These are phyloP conservation scores for Microbotryum saponariae DNA, from an alignment of 1,284 basidiomycete species.

Conservation along the genomic window DNA sequence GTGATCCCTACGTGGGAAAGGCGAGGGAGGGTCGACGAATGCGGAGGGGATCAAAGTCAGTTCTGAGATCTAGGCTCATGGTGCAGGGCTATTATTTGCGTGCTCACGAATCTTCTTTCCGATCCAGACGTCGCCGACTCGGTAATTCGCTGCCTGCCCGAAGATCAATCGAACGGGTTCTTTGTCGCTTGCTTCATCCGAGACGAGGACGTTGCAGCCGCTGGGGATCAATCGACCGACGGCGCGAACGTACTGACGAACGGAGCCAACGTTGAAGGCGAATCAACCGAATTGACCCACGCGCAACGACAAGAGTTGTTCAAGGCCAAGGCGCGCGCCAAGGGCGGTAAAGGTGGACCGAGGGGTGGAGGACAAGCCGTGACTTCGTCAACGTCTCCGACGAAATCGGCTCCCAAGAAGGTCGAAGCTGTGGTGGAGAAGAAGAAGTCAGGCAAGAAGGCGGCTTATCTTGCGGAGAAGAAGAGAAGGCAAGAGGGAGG, in stretches of 20 bases:
- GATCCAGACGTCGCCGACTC: conserved; percentile 54
- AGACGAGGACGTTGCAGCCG: conserved; percentile 8
- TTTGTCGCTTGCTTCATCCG: conserved; percentile 80
- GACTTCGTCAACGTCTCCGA: not conserved
- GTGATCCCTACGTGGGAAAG: conserved; percentile 73
- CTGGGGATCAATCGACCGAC: not conserved
- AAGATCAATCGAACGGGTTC: conserved; percentile 86
- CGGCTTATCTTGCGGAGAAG: conserved; percentile 5
- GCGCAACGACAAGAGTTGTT: conserved; percentile 2
- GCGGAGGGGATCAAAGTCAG: conserved; percentile 36
- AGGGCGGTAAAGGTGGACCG: conserved; percentile 11
- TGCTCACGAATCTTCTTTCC: not conserved
- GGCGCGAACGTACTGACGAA: not conserved
- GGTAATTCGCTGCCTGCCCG: conserved; percentile 73
- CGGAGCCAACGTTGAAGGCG: not conserved
- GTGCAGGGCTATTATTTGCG: not conserved
- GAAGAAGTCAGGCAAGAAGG: conserved; percentile 14
- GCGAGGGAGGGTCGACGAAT: conserved; percentile 60
- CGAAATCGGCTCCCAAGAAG: not conserved
- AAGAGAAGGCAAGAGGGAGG: conserved; percentile 3
- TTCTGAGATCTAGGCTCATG: not conserved
- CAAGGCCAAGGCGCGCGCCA: conserved; percentile 8
- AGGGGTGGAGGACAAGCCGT: not conserved
- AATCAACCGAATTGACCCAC: not conserved
- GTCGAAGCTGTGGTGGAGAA: not conserved